Evolutionary conservation across 768 basidiomycete genomes (phyloP).

Genomic region (Tricholoma bakamatsutake): DNA sequence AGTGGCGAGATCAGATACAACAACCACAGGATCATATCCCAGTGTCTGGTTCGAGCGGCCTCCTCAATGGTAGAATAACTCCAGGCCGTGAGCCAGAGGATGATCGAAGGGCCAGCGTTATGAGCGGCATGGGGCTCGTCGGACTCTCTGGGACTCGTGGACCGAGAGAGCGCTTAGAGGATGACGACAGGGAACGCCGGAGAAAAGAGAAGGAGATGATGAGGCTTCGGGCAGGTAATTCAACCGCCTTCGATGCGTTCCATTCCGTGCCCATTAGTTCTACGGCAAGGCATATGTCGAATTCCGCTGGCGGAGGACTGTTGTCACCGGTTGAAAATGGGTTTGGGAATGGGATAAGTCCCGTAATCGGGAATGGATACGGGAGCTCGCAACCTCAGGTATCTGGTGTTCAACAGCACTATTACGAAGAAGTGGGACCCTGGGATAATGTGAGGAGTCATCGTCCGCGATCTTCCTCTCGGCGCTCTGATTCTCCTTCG

Average conservation of each 20-base stretch:
- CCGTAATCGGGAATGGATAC: constrained; percentile 14
- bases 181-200: constrained; percentile 50
- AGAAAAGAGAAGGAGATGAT: constrained; percentile 46
- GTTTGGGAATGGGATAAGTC: constrained; percentile 10
- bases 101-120: constrained; percentile 36
- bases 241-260: constrained; percentile 72
- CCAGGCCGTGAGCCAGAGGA: constrained; percentile 33
- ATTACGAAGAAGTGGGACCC: constrained; percentile 35
- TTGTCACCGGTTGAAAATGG: constrained; percentile 13
- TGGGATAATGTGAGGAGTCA: constrained; percentile 33
- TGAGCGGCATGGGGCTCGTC: constrained; percentile 36
- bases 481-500: constrained; percentile 31
- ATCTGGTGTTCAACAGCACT: constrained; percentile 9
- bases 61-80: constrained; percentile 12
- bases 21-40: constrained; percentile 14
- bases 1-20: constrained; percentile 30
- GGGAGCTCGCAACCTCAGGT: constrained; percentile 5
- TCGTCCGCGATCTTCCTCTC: constrained; percentile 22
- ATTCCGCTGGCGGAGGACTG: constrained; percentile 16
- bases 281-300: constrained; percentile 30
- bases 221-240: constrained; percentile 34
- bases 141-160: constrained; percentile 35
- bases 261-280: constrained; percentile 46
- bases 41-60: neutral
- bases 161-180: constrained; percentile 56